A percentile compares a stretch with the other conserved stretches of the same genome.
phyloP scores from a whole-genome alignment of 1,284 basidiomycete genomes.

The Austroboletus niveus region DNA sequence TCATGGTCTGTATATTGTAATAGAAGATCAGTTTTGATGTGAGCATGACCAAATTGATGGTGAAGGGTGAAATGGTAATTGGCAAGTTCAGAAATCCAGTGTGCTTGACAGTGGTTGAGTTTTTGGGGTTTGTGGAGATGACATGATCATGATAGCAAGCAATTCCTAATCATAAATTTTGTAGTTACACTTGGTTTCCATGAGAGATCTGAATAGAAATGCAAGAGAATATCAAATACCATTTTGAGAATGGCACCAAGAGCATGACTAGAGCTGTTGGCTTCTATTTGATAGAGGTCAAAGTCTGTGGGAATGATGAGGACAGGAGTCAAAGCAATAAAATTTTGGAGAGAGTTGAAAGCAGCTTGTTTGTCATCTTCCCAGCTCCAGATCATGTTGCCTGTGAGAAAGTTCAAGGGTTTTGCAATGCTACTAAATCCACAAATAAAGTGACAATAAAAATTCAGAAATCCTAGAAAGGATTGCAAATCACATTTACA shows the following conservation, averaged over 20 bases:
- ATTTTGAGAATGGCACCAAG: neutral
- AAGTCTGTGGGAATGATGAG: conserved; percentile 5
- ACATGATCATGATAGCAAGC: conserved; percentile 9
- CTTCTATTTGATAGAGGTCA: conserved; percentile 1
- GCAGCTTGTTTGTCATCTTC: neutral
- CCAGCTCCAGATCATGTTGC: too few relatives aligned
- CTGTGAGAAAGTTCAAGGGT: too few relatives aligned
- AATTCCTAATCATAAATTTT: too few relatives aligned
- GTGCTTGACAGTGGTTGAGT: too few relatives aligned
- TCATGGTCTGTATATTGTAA: neutral
- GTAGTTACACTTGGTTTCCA: too few relatives aligned
- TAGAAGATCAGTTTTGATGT: neutral
- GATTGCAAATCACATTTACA: neutral
- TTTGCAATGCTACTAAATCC: too few relatives aligned
- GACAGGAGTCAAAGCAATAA: neutral
- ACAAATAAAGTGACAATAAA: too few relatives aligned
- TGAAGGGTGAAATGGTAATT: too few relatives aligned
- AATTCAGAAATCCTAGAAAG: neutral
- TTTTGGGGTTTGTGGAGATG: conserved; percentile 20
- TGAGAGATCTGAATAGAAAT: too few relatives aligned
- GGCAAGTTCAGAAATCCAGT: too few relatives aligned
- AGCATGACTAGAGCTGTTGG: neutral
- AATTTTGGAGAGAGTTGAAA: neutral
- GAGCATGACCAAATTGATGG: too few relatives aligned
- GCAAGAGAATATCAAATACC: too few relatives aligned